Conservation (phyloP, 2,329 filamentous ascomycete genomes). For the Cercospora zeina region DNA sequence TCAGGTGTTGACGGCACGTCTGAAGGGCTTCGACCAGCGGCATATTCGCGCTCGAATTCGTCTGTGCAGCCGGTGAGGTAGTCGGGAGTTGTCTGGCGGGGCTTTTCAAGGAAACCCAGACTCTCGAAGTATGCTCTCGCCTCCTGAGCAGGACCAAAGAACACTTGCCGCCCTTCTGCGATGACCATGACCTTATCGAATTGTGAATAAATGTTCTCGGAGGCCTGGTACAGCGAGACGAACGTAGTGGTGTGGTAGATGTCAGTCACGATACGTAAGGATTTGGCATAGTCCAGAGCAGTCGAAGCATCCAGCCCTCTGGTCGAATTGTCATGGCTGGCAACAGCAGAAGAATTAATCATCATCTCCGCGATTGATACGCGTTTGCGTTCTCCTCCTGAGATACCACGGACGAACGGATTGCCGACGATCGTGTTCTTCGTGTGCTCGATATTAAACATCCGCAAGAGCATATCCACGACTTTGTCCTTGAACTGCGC, state of each 20-base stretch:
- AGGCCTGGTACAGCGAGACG: constrained; percentile 82
- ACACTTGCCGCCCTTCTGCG: constrained; percentile 72
- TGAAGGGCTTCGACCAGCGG: constrained; percentile 62
- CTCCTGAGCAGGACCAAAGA: constrained; percentile 67
- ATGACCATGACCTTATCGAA: constrained; percentile 83
- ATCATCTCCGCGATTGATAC: constrained; percentile 53
- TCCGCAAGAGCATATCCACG: constrained; percentile 72
- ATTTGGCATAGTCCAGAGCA: constrained; percentile 52
- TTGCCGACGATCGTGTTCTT: constrained; percentile 82
- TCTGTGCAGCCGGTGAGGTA: constrained; percentile 82
- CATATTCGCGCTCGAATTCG: constrained; percentile 77
- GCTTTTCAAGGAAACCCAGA: constrained; percentile 72
- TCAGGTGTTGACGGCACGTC: constrained; percentile 70
- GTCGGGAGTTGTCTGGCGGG: constrained; percentile 76
- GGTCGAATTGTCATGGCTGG: constrained; percentile 51
- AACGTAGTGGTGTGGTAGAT: constrained; percentile 82
- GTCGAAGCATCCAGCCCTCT: constrained; percentile 53
- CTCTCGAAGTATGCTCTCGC: constrained; percentile 74
- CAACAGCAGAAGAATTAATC: constrained; percentile 45
- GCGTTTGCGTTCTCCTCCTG: constrained; percentile 52
- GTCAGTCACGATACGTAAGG: constrained; percentile 66
- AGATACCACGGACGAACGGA: constrained; percentile 73
- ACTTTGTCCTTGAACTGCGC: constrained; percentile 74
- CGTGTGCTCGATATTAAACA: constrained; percentile 94
- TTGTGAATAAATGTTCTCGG: constrained; percentile 76